These are phyloP conservation scores for Periconia macrospinosa DNA, from an alignment of 2,329 filamentous ascomycete species.

Conservation along the genomic window DNA sequence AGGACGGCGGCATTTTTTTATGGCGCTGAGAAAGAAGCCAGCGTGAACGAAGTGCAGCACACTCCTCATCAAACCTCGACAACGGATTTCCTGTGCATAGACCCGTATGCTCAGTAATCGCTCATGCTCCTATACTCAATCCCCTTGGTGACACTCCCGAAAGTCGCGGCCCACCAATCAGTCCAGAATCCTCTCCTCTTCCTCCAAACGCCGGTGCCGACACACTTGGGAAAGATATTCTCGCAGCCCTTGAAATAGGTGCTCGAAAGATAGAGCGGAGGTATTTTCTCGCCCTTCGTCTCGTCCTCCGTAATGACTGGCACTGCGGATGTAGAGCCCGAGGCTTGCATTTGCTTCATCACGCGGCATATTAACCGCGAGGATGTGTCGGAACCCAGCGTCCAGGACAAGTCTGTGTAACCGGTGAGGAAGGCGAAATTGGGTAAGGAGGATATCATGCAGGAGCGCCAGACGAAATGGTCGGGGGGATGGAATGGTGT, in stretches of 20 bases:
- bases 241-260: conserved; percentile 55
- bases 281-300: conserved; percentile 42
- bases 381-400: conserved; percentile 61
- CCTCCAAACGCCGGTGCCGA: conserved; percentile 48
- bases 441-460: conserved; percentile 65
- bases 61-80: too few relatives aligned
- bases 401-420: conserved; percentile 65
- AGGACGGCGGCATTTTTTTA: too few relatives aligned
- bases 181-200: conserved; percentile 48
- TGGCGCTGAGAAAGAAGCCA: too few relatives aligned
- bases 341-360: conserved; percentile 53
- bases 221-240: conserved; percentile 51
- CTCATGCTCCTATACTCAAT: conserved; percentile 39
- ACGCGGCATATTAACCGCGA: conserved; percentile 55
- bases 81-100: too few relatives aligned
- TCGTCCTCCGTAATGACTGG: conserved; percentile 48
- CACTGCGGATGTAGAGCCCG: conserved; percentile 46
- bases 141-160: conserved; percentile 46
- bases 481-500: conserved; percentile 47
- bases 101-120: background rate
- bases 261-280: conserved; percentile 51
- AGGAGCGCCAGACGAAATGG: conserved; percentile 62
- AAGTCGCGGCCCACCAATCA: conserved; percentile 48
- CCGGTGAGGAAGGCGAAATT: conserved; percentile 63
- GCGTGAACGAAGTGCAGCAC: too few relatives aligned